A percentile compares a stretch with the other conserved stretches of the same genome.
These are phyloP conservation scores for Allodekkera sacchari DNA, from an alignment of 805 yeast species.

Conservation along the genomic window DNA sequence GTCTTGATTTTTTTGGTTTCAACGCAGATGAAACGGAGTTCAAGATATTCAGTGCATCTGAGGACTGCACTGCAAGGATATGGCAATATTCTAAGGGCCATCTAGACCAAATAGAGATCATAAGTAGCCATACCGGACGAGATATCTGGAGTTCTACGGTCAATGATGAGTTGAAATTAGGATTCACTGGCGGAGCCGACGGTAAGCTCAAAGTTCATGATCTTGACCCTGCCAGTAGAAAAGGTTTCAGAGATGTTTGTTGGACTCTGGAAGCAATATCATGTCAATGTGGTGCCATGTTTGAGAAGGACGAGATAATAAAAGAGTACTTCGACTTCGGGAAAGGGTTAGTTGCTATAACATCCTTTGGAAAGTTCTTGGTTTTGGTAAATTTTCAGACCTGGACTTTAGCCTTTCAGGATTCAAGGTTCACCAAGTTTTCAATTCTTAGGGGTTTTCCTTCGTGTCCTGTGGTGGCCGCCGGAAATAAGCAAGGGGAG, in stretches of 20 bases:
- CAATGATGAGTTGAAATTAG: slow-evolving; percentile 33
- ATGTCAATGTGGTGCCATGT: slow-evolving; percentile 14
- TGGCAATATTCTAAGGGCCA: slow-evolving; percentile 46
- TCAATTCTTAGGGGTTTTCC: slow-evolving; percentile 20
- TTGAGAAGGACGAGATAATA: slow-evolving; percentile 44
- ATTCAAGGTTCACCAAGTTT: slow-evolving; percentile 18
- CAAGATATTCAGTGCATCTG: slow-evolving; percentile 61
- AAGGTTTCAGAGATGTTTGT: slow-evolving; percentile 19
- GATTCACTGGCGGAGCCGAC: slow-evolving; percentile 91
- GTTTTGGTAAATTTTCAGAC: slow-evolving; percentile 14
- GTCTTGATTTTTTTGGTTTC: slow-evolving; percentile 45
- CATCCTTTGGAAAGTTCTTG: slow-evolving; percentile 52
- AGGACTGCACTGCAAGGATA: slow-evolving; percentile 75
- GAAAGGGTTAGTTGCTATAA: slow-evolving; percentile 39
- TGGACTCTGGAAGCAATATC: slow-evolving; percentile 29
- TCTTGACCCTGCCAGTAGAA: slow-evolving; percentile 26
- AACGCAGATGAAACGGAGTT: slow-evolving; percentile 14
- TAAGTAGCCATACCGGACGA: slow-evolving; percentile 74
- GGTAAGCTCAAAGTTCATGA: slow-evolving; percentile 69
- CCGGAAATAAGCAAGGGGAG: slow-evolving; percentile 32
- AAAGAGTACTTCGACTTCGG: slow-evolving; percentile 50
- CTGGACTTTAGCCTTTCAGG: slow-evolving; percentile 24
- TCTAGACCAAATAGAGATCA: slow-evolving; percentile 36
- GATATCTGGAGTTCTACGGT: slow-evolving; percentile 79
- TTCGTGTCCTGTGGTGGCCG: slow-evolving; percentile 12